Evolutionary conservation across 1,284 basidiomycete species (phyloP).

Genomic region (Ceratobasidium sp.): DNA sequence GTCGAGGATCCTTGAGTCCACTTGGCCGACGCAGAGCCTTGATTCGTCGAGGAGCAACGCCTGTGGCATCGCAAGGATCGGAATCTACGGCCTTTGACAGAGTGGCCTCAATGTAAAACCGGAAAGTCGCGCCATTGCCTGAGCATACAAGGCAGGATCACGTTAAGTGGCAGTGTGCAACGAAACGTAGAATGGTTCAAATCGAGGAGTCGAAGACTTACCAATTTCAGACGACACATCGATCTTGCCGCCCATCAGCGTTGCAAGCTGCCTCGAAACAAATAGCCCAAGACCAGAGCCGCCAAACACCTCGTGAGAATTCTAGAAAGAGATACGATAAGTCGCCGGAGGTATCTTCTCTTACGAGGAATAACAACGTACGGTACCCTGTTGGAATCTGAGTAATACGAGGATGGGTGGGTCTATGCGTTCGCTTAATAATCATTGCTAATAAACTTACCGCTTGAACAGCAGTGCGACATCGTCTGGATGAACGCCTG

Average conservation of each 20-base stretch:
- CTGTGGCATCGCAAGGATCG: conserved; percentile 20
- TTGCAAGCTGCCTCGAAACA: conserved; percentile 51
- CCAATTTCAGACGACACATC: conserved; percentile 47
- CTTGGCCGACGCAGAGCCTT: conserved; percentile 26
- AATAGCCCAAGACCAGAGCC: conserved; percentile 51
- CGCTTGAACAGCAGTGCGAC: conserved; percentile 47
- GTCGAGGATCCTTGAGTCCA: conserved; percentile 25
- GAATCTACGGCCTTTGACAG: conserved; percentile 35
- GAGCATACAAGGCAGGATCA: neutral
- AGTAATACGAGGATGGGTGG: neutral
- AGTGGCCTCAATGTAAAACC: conserved; percentile 49
- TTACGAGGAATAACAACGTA: conserved; percentile 31
- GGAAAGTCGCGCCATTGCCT: conserved; percentile 50
- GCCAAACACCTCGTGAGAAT: conserved; percentile 51
- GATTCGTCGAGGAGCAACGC: conserved; percentile 17
- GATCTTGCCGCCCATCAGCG: conserved; percentile 51
- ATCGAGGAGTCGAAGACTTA: neutral
- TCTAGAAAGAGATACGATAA: conserved; percentile 39
- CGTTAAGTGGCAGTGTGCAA: neutral
- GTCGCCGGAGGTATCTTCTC: neutral
- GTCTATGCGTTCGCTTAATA: neutral
- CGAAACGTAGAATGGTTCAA: neutral
- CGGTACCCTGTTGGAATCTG: conserved; percentile 49
- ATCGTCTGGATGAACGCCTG: conserved; percentile 49
- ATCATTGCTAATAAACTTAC: conserved; percentile 39